Conservation (phyloP, 2,329 filamentous ascomycete species). For the Penicillium sp. region DNA sequence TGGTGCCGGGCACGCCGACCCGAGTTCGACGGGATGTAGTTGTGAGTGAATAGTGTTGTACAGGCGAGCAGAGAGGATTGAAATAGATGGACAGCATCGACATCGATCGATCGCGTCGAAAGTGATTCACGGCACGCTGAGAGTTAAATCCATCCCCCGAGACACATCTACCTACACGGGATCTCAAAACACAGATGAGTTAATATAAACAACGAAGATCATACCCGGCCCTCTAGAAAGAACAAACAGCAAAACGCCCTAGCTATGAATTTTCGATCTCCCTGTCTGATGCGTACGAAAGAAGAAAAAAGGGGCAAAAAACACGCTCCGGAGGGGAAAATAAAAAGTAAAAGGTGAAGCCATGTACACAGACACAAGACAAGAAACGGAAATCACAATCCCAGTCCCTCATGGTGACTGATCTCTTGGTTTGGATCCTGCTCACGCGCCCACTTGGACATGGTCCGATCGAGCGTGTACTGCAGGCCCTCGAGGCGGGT, state of each 20-base stretch:
- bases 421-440: slow-evolving; percentile 23
- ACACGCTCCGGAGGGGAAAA: neutral
- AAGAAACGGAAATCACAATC: slow-evolving; percentile 16
- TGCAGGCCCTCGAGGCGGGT: slow-evolving; percentile 16
- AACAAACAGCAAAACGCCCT: slow-evolving; percentile 15
- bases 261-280: slow-evolving; percentile 17
- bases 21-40: too few relatives aligned
- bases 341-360: neutral
- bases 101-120: too few relatives aligned
- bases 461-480: slow-evolving; percentile 17
- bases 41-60: too few relatives aligned
- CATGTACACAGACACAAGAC: slow-evolving; percentile 3
- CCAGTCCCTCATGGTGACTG: slow-evolving; percentile 22
- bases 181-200: neutral
- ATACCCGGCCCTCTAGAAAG: neutral
- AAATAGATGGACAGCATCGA: too few relatives aligned
- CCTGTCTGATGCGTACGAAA: slow-evolving; percentile 6
- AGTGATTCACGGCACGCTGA: too few relatives aligned
- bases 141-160: too few relatives aligned
- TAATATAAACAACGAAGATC: slow-evolving; percentile 7
- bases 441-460: slow-evolving; percentile 24
- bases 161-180: neutral
- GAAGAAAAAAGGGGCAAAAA: neutral
- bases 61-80: too few relatives aligned
- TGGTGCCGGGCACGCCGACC: too few relatives aligned